Conservation (phyloP, 495 filamentous ascomycete genomes). For the Hypomontagnella submonticulosa region DNA sequence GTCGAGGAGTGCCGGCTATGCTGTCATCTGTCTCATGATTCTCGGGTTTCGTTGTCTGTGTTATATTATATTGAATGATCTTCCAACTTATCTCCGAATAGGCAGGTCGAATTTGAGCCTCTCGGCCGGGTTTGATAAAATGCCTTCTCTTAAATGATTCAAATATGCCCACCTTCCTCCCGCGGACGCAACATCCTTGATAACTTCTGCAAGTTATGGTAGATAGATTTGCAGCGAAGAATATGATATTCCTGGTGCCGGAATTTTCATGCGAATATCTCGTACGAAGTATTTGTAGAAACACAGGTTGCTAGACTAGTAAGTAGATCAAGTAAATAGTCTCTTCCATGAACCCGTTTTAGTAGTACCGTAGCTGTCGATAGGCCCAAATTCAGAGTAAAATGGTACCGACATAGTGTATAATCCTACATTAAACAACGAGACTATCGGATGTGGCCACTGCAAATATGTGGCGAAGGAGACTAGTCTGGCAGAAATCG, state of each 20-base stretch:
- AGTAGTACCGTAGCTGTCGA: conserved; percentile 13
- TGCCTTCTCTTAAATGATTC: conserved; percentile 20
- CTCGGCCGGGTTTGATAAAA: conserved; percentile 23
- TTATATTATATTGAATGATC: conserved; percentile 29
- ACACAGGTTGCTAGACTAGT: conserved; percentile 15
- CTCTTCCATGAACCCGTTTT: conserved; percentile 9
- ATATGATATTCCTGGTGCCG: conserved; percentile 9
- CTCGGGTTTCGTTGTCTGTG: background rate
- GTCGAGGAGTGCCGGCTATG: conserved; percentile 14
- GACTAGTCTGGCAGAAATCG: conserved; percentile 10
- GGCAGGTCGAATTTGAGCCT: conserved; percentile 32
- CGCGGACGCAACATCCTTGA: conserved; percentile 21
- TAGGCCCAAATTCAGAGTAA: conserved; percentile 8
- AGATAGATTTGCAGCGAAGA: conserved; percentile 19
- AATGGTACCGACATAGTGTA: conserved; percentile 29
- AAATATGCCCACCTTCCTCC: conserved; percentile 23
- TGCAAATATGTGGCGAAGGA: conserved; percentile 19
- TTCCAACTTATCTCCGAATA: conserved; percentile 33
- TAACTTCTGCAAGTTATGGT: conserved; percentile 36
- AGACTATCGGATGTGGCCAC: conserved; percentile 35
- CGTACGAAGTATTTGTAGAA: conserved; percentile 3
- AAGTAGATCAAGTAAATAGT: conserved; percentile 12
- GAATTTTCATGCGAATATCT: conserved; percentile 1
- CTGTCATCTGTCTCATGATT: conserved; percentile 29
- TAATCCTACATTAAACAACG: conserved; percentile 27